phyloP scores from a whole-genome alignment of 805 yeast species.

The Candida alai region DNA sequence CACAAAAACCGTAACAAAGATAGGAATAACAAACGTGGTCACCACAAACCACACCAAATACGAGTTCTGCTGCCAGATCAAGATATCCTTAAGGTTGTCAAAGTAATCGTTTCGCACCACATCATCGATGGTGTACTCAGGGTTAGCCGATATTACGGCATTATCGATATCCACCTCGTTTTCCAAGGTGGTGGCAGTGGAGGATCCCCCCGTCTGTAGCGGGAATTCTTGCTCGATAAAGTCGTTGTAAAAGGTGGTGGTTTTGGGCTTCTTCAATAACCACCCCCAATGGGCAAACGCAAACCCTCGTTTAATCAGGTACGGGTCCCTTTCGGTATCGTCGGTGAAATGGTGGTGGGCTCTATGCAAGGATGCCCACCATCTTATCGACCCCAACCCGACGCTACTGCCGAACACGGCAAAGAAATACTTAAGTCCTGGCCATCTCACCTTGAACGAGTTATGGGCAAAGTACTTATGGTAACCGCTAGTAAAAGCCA shows the following conservation, averaged over 20 bases:
- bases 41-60: conserved; percentile 25
- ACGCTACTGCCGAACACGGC: conserved; percentile 66
- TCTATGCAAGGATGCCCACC: conserved; percentile 83
- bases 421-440: conserved; percentile 43
- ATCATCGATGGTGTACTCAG: conserved; percentile 10
- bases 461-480: conserved; percentile 42
- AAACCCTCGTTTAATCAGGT: conserved; percentile 76
- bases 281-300: conserved; percentile 86
- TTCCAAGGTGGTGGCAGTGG: no score
- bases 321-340: conserved; percentile 88
- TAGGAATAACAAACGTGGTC: conserved; percentile 31
- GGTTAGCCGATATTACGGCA: no score
- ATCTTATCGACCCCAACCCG: conserved; percentile 70
- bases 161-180: conserved; percentile 25
- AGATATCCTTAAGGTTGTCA: conserved; percentile 17
- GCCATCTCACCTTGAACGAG: conserved; percentile 25
- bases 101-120: conserved; percentile 13
- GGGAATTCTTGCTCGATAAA: conserved; percentile 38
- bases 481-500: conserved; percentile 41
- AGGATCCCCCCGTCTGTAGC: no score
- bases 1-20: conserved; percentile 17
- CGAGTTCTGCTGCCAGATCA: conserved; percentile 33
- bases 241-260: conserved; percentile 26
- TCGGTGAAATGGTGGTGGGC: conserved; percentile 84
- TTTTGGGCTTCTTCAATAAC: conserved; percentile 62